Evolutionary conservation across 768 basidiomycete genomes (phyloP).

Genomic region (Collybia mongolica): DNA sequence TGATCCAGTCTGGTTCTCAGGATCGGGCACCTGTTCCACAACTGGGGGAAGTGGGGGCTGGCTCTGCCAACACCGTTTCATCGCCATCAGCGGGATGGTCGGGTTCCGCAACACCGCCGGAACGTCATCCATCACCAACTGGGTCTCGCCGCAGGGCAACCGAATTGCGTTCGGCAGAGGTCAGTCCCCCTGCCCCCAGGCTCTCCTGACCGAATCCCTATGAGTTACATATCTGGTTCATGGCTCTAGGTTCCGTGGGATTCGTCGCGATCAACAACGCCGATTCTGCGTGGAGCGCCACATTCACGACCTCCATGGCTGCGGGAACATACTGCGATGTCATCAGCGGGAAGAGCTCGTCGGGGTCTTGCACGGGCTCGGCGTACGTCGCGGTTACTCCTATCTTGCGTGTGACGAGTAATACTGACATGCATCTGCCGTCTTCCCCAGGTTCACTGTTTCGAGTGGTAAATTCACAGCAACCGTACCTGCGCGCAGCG

Average conservation of each 20-base stretch:
- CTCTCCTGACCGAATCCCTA: background rate
- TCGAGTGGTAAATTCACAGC: slow-evolving; percentile 49
- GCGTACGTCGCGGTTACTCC: slow-evolving; percentile 41
- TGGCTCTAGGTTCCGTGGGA: slow-evolving; percentile 43
- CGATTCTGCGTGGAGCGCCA: slow-evolving; percentile 51
- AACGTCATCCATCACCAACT: slow-evolving; percentile 46
- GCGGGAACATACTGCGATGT: slow-evolving; percentile 67
- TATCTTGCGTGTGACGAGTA: too few relatives aligned
- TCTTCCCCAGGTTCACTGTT: slow-evolving; percentile 44
- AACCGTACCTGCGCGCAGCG: slow-evolving; percentile 48
- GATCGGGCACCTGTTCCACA: slow-evolving; percentile 47
- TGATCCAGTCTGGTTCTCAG: slow-evolving; percentile 17
- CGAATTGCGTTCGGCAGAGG: slow-evolving; percentile 72
- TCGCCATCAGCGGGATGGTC: slow-evolving; percentile 59
- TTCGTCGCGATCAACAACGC: slow-evolving; percentile 70
- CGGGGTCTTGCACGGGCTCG: slow-evolving; percentile 47
- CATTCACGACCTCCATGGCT: slow-evolving; percentile 58
- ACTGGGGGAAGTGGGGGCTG: slow-evolving; percentile 57
- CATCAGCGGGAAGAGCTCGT: slow-evolving; percentile 41
- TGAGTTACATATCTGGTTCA: too few relatives aligned
- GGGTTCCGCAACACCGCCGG: slow-evolving; percentile 64
- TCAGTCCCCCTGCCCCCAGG: slow-evolving; percentile 15
- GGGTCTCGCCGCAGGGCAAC: slow-evolving; percentile 54
- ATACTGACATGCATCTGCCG: too few relatives aligned
- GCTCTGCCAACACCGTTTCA: slow-evolving; percentile 66